Evolutionary conservation across 208 protist genomes (phyloP).

Genomic region (Acanthamoeba healyi): DNA sequence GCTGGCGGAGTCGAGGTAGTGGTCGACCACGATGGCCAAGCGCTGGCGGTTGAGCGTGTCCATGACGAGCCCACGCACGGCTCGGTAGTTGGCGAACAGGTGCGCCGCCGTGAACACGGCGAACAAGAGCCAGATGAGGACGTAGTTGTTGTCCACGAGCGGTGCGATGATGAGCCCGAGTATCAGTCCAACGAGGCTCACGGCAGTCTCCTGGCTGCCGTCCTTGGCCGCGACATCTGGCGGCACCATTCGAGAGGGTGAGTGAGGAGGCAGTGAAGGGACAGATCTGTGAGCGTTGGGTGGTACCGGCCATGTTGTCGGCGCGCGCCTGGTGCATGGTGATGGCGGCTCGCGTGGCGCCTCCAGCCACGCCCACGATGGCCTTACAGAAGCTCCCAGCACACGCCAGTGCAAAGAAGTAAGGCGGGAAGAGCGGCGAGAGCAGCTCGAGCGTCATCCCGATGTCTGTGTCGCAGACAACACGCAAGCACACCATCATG

Average conservation of each 20-base stretch:
- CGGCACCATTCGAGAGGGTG: background rate
- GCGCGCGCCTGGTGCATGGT: conserved; percentile 85
- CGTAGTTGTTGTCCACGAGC: conserved; percentile 37
- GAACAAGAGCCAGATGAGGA: conserved; percentile 75
- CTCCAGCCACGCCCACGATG: conserved; percentile 70
- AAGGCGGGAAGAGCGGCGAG: conserved; percentile 65
- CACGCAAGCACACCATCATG: background rate
- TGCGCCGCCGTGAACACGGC: conserved; percentile 67
- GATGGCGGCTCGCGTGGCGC: conserved; percentile 85
- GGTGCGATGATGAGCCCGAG: conserved; percentile 43
- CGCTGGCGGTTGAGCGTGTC: conserved; percentile 79
- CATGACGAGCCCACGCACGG: conserved; percentile 76
- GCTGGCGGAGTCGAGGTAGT: background rate
- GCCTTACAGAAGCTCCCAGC: conserved; percentile 69
- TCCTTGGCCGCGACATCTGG: conserved; percentile 88
- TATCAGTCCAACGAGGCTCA: conserved; percentile 81
- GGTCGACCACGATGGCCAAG: background rate
- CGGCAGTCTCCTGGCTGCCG: conserved; percentile 87
- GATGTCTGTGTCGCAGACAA: conserved; percentile 72
- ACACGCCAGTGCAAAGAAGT: conserved; percentile 70
- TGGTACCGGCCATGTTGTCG: conserved; percentile 82
- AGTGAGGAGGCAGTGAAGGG: background rate
- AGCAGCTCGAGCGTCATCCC: conserved; percentile 86
- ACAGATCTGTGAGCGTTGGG: background rate
- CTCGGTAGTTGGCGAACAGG: conserved; percentile 78